These are phyloP conservation scores for Microsporum ferrugineum DNA, from an alignment of 2,329 filamentous ascomycete species.

Conservation along the genomic window DNA sequence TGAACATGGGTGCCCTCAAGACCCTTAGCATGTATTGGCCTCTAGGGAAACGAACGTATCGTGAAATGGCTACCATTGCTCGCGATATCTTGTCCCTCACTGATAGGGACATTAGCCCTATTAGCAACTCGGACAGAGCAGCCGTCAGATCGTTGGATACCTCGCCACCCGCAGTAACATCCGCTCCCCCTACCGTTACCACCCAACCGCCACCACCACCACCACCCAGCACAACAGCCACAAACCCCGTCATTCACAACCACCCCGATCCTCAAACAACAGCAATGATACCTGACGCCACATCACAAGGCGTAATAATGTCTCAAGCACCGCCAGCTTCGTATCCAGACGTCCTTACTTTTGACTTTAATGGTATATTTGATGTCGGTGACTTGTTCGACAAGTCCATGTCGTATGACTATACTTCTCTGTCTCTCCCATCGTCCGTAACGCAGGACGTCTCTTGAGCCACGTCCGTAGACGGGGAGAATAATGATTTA, in stretches of 20 bases:
- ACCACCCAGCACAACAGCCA: background rate
- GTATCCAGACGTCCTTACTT: background rate
- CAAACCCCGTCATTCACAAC: background rate
- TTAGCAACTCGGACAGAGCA: background rate
- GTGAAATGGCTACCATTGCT: constrained; percentile 31
- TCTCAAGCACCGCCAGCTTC: background rate
- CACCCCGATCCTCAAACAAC: background rate
- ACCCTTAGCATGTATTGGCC: constrained; percentile 28
- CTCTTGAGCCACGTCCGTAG: background rate
- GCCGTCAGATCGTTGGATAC: background rate
- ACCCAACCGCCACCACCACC: too few relatives aligned
- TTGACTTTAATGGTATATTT: background rate
- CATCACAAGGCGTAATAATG: background rate
- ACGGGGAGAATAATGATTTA: background rate
- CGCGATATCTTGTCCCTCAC: constrained; percentile 20
- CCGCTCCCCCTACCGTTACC: background rate
- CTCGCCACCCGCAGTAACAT: background rate
- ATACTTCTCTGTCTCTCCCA: background rate
- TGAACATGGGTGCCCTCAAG: constrained; percentile 31
- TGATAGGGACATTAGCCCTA: constrained; percentile 7
- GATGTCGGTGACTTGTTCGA: constrained; percentile 1
- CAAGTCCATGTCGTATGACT: constrained; percentile 1
- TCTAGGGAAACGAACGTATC: constrained; percentile 24
- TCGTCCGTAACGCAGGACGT: background rate
- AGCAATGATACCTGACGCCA: background rate